These are phyloP conservation scores for Fusarium nisikadoi DNA, from an alignment of 2,329 filamentous ascomycete genomes.

Conservation along the genomic window DNA sequence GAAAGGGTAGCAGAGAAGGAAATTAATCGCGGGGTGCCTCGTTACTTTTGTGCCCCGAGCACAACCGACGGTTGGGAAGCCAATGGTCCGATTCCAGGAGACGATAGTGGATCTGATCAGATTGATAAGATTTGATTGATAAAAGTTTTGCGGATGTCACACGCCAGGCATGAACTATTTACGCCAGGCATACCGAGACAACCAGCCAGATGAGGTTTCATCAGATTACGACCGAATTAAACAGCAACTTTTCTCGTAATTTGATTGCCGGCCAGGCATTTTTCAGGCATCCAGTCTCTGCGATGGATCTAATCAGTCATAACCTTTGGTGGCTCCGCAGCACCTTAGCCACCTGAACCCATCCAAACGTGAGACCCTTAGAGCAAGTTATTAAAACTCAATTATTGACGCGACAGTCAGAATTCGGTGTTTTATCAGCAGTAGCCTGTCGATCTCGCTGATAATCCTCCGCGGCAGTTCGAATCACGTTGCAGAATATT, in stretches of 20 bases:
- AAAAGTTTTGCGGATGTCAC: constrained; percentile 46
- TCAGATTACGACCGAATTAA: constrained; percentile 24
- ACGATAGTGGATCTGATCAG: constrained; percentile 52
- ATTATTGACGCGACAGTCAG: constrained; percentile 1
- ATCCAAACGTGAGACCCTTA: background rate
- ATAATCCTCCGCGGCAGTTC: constrained; percentile 9
- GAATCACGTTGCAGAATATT: constrained; percentile 5
- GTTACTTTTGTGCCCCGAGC: constrained; percentile 46
- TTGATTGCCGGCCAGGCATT: constrained; percentile 16
- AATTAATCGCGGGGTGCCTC: constrained; percentile 43
- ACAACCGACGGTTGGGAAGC: constrained; percentile 38
- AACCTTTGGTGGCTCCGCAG: constrained; percentile 7
- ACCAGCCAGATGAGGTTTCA: constrained; percentile 9
- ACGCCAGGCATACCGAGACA: constrained; percentile 28
- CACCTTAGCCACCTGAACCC: constrained; percentile 14
- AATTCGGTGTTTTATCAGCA: constrained; percentile 7
- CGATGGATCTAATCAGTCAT: constrained; percentile 29
- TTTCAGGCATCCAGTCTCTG: constrained; percentile 15
- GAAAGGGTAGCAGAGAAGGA: constrained; percentile 29
- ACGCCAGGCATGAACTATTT: constrained; percentile 34
- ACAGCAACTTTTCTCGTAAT: constrained; percentile 23
- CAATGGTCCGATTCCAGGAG: constrained; percentile 51
- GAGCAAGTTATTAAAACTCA: constrained; percentile 4
- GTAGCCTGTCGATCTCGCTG: background rate
- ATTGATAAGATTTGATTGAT: constrained; percentile 64